A percentile compares a stretch with the other conserved stretches of the same genome.
These are phyloP conservation scores for Fusarium neocosmosporiellum DNA, from an alignment of 2,329 filamentous ascomycete species.

Conservation along the genomic window DNA sequence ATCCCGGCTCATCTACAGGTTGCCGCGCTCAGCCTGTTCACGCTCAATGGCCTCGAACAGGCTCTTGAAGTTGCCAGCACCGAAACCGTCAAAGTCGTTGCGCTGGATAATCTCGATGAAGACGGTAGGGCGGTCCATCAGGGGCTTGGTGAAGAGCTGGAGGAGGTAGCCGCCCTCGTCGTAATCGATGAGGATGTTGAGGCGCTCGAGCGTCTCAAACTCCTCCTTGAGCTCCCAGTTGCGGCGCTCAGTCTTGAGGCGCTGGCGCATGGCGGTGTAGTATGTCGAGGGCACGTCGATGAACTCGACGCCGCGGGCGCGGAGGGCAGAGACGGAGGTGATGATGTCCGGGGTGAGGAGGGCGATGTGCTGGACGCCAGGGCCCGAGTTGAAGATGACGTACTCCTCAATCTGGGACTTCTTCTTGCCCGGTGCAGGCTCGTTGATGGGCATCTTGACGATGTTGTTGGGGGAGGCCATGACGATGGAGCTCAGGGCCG, in stretches of 20 bases:
- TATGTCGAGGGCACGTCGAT: slow-evolving; percentile 90
- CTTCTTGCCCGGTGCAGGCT: slow-evolving; percentile 90
- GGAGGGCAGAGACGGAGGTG: slow-evolving; percentile 78
- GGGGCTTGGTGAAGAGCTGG: slow-evolving; percentile 83
- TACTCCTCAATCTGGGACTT: slow-evolving; percentile 96
- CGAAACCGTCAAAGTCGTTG: slow-evolving; percentile 90
- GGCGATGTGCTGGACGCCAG: slow-evolving; percentile 94
- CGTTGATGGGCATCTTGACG: slow-evolving; percentile 99
- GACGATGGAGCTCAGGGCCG: slow-evolving; percentile 87
- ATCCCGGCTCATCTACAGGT: slow-evolving; percentile 65
- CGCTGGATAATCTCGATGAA: slow-evolving; percentile 97
- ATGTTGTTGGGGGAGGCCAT: slow-evolving; percentile 87
- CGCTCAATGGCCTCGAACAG: slow-evolving; percentile 95
- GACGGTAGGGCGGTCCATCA: slow-evolving; percentile 94
- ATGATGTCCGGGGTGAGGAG: slow-evolving; percentile 86
- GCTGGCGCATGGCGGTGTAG: slow-evolving; percentile 79
- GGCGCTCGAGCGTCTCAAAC: slow-evolving; percentile 77
- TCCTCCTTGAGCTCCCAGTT: slow-evolving; percentile 79
- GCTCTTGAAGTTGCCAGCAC: slow-evolving; percentile 95
- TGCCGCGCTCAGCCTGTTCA: slow-evolving; percentile 88
- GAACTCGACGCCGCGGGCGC: slow-evolving; percentile 91
- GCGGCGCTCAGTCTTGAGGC: slow-evolving; percentile 73
- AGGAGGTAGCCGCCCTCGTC: slow-evolving; percentile 90
- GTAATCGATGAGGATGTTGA: slow-evolving; percentile 95
- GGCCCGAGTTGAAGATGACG: slow-evolving; percentile 87